phyloP scores from a whole-genome alignment of 306 rosid species.

The Gleditsia sinensis region DNA sequence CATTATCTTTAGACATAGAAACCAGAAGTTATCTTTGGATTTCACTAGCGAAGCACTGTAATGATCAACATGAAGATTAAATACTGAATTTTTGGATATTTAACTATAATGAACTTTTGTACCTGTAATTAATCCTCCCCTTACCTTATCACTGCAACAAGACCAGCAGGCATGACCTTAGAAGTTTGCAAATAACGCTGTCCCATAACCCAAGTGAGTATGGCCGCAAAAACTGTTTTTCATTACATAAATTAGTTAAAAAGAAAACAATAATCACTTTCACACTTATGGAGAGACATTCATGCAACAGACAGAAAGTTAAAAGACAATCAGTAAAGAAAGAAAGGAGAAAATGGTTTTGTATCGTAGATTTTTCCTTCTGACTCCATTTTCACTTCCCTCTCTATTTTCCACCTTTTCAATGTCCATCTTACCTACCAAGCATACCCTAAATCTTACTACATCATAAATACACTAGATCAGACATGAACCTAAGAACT shows the following conservation, averaged over 20 bases:
- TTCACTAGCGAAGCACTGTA: not conserved
- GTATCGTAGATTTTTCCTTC: not conserved
- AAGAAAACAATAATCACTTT: not conserved
- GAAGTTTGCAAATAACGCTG: slow-evolving; percentile 67
- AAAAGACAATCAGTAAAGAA: not conserved
- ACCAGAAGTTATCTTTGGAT: not conserved
- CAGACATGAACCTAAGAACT: not conserved
- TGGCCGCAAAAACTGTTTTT: slow-evolving; percentile 53
- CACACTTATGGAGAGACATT: not conserved
- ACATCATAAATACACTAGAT: not conserved
- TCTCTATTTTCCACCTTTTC: not conserved
- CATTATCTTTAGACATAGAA: not conserved
- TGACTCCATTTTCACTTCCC: slow-evolving; percentile 1
- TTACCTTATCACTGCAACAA: slow-evolving; percentile 70
- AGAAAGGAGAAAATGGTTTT: not conserved
- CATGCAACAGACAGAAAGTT: not conserved
- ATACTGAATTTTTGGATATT: not conserved
- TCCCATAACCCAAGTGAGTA: slow-evolving; percentile 64
- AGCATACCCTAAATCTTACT: not conserved
- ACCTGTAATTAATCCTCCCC: not conserved
- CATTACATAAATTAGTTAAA: slow-evolving; percentile 13
- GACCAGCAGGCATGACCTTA: slow-evolving; percentile 71
- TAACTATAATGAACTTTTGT: not conserved
- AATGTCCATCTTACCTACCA: not conserved
- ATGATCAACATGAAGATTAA: not conserved